Base-by-base conservation (phyloP, 1,284 basidiomycete genomes). In the Ceraceosorus guamensis region DNA sequence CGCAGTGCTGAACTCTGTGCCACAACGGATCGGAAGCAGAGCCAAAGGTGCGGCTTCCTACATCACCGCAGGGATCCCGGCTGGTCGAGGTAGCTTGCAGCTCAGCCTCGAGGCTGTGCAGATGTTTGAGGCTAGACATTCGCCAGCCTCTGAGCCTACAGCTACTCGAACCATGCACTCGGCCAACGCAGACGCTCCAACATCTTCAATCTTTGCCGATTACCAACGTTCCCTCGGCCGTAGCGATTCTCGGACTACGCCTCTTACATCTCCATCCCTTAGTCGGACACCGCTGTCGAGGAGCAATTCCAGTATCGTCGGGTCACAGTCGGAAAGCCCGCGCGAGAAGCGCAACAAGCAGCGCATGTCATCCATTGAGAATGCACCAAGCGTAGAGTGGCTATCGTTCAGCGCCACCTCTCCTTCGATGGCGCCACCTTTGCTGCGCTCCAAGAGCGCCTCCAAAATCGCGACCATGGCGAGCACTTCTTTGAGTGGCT, bases 41-140 rank as follows among this genome's bases (percentile, higher is more conserved):
- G 69, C 65, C 0, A 55, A 58, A 14, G 67, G 63, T 3, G 68
- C 62, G 5, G 61, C 61, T 11, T 59, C 56, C 35, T 66, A 64
- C 50, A 59, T 70, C 14, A 58, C 59, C 4, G 66, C 59, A 11
- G 68, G 68, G 10, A 59, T 71, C 33, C 69, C 69, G 14, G 64
- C 61, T 5, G 65, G 63, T 50, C 56, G 46, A 6, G 56, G 55
- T 16, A 55, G 57, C 39, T 50, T 63, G 1, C 54, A 57, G 13
- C 18, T 71, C 4, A 57, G 65, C 24, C 31, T 68, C 43, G 61
- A 68, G 14, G 57, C 60, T 14, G 52, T 70, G 31, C 61, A 66
- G 44, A 41, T 69, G 14, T 69, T 71, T 32, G 65, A 70, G 14
- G 63, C 67, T 48, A 32, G 49, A 35, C 49, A 50, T 4, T 4